Conservation (phyloP, 2,329 filamentous ascomycete genomes). For the Neoascochyta sp. region DNA sequence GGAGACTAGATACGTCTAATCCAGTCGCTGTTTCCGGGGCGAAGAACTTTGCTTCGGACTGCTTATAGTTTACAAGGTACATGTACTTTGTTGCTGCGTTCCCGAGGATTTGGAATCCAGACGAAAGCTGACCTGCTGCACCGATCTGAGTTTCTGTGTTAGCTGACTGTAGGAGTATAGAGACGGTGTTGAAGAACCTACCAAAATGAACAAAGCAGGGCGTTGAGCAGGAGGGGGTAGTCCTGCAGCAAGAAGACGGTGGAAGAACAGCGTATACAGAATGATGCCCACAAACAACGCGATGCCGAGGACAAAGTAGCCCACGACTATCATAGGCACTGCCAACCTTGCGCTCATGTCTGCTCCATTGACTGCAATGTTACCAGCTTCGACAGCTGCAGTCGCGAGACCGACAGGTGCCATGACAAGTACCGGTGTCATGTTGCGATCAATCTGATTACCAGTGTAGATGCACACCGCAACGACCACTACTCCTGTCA, state of each 20-base stretch:
- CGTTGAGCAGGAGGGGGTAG: constrained; percentile 5
- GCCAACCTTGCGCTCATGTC: constrained; percentile 4
- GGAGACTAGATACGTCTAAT: constrained; percentile 2
- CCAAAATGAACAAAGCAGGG: constrained; percentile 4
- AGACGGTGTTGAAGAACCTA: no score
- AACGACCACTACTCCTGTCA: constrained; percentile 4
- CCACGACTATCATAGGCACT: constrained; percentile 5
- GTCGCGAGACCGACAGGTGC: constrained; percentile 4
- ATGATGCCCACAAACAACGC: constrained; percentile 7
- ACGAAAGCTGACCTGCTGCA: constrained; percentile 4
- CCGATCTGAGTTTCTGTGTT: no score
- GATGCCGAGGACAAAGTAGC: constrained; percentile 4
- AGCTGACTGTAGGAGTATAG: no score
- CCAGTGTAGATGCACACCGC: constrained; percentile 6
- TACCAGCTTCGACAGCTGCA: constrained; percentile 4
- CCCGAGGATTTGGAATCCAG: constrained; percentile 4
- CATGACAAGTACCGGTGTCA: constrained; percentile 7
- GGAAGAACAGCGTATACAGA: constrained; percentile 5
- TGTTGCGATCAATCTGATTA: constrained; percentile 5
- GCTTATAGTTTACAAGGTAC: constrained; percentile 1
- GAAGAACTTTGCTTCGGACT: constrained; percentile 1
- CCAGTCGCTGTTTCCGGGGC: constrained; percentile 1
- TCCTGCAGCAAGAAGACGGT: constrained; percentile 4
- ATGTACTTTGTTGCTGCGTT: constrained; percentile 1
- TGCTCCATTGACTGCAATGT: constrained; percentile 2